Percentiles rank a stretch among this genome's conserved stretches.
Conservation (phyloP, 1,284 basidiomycete species). For the Ganoderma lingzhi region DNA sequence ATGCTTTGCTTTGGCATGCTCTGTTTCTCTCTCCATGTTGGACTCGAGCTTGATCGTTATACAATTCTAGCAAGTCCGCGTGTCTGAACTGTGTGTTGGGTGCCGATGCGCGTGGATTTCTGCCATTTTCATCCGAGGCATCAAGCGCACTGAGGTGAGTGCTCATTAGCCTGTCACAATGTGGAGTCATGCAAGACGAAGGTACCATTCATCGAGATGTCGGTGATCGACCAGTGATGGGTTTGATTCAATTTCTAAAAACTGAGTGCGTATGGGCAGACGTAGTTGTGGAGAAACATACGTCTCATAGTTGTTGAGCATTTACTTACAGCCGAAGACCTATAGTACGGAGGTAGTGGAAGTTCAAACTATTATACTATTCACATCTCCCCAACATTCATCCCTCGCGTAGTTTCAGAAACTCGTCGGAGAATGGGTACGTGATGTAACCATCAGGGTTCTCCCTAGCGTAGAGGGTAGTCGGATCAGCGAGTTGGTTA, state of each 20-base stretch:
- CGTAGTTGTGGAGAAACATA: too few species aligned
- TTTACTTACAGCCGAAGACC: too few species aligned
- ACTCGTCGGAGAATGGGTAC: constrained; percentile 25
- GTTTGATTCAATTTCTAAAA: too few species aligned
- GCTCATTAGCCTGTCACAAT: background rate
- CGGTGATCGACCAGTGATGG: too few species aligned
- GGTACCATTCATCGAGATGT: too few species aligned
- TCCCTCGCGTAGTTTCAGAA: constrained; percentile 41
- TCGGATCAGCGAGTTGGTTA: background rate
- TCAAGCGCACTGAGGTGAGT: background rate
- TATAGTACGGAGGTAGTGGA: too few species aligned
- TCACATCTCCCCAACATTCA: constrained; percentile 36
- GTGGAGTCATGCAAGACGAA: background rate
- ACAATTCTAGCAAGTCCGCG: background rate
- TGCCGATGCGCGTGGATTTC: background rate
- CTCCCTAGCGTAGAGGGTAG: constrained; percentile 25
- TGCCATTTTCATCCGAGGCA: background rate
- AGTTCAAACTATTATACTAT: background rate
- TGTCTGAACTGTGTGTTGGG: background rate
- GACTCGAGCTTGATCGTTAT: background rate
- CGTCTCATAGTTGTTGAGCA: too few species aligned
- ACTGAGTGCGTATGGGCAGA: too few species aligned
- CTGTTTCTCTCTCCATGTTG: constrained; percentile 4
- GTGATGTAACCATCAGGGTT: constrained; percentile 35
- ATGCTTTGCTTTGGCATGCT: constrained; percentile 28